phyloP scores from a whole-genome alignment of 140 eudicot genomes.

The Cichorium intybus region DNA sequence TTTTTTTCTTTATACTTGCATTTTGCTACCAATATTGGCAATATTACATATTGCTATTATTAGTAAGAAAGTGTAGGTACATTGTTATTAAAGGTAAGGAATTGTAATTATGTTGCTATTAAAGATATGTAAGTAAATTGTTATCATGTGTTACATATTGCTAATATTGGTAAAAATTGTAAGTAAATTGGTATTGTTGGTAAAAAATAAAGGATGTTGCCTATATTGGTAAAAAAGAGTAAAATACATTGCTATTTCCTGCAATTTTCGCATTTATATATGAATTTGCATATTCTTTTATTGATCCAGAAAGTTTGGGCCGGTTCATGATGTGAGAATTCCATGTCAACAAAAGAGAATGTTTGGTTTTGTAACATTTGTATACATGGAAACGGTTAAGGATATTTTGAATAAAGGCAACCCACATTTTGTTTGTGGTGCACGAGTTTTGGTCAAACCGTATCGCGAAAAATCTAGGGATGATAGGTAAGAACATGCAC shows the following conservation, averaged over 20 bases:
- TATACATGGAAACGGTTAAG: slow-evolving; percentile 57
- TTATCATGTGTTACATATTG: no score
- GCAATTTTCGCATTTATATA: neutral
- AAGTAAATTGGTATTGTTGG: no score
- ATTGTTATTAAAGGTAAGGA: no score
- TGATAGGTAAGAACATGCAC: slow-evolving; percentile 41
- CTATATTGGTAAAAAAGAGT: no score
- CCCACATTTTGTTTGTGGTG: slow-evolving; percentile 85
- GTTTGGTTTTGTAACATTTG: slow-evolving; percentile 91
- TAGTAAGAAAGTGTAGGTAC: no score
- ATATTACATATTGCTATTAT: no score
- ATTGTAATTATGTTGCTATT: no score
- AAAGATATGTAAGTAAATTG: no score
- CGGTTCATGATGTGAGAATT: slow-evolving; percentile 87
- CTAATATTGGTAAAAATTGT: no score
- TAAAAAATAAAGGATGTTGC: no score
- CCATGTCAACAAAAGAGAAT: slow-evolving; percentile 84
- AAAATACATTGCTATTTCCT: neutral
- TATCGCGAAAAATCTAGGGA: slow-evolving; percentile 72
- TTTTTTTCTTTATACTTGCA: no score
- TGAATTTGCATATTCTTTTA: slow-evolving; percentile 14
- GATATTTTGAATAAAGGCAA: slow-evolving; percentile 56
- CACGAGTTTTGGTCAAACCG: slow-evolving; percentile 89
- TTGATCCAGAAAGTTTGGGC: slow-evolving; percentile 53
- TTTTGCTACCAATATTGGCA: no score